A percentile compares a stretch with the other conserved stretches of the same genome.
Conservation (phyloP, 2,329 filamentous ascomycete species). For the Botryotinia narcissicola region DNA sequence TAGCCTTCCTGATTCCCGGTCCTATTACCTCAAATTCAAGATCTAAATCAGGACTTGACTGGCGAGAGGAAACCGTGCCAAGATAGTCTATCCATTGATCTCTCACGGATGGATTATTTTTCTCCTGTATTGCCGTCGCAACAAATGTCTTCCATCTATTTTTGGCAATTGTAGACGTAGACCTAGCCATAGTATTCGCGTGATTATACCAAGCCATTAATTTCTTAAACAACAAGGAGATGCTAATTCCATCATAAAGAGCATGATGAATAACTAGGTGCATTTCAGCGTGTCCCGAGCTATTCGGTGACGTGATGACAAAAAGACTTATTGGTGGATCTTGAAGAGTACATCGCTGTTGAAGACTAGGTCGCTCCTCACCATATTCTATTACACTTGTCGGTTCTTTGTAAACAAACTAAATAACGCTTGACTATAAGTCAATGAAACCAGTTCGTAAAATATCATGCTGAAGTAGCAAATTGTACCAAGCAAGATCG, state of each 20-base stretch:
- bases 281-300: constrained; percentile 20
- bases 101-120: not conserved
- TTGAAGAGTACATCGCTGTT: constrained; percentile 25
- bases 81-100: constrained; percentile 18
- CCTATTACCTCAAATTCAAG: not conserved
- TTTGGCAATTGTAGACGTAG: constrained; percentile 39
- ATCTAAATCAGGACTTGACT: not conserved
- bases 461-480: constrained; percentile 58
- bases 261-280: constrained; percentile 75
- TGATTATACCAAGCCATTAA: constrained; percentile 47
- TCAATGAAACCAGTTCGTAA: constrained; percentile 64
- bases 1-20: not conserved
- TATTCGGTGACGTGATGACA: constrained; percentile 17
- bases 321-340: constrained; percentile 33
- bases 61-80: not conserved
- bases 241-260: constrained; percentile 81
- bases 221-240: constrained; percentile 60
- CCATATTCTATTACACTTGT: constrained; percentile 39
- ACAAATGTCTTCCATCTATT: constrained; percentile 43
- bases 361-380: constrained; percentile 7
- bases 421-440: constrained; percentile 56
- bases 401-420: constrained; percentile 53
- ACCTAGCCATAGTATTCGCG: constrained; percentile 32
- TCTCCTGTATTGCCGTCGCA: not conserved
- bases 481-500: constrained; percentile 56